Evolutionary conservation across 257 asterid species (phyloP).

Genomic region (Jacaranda mimosifolia): DNA sequence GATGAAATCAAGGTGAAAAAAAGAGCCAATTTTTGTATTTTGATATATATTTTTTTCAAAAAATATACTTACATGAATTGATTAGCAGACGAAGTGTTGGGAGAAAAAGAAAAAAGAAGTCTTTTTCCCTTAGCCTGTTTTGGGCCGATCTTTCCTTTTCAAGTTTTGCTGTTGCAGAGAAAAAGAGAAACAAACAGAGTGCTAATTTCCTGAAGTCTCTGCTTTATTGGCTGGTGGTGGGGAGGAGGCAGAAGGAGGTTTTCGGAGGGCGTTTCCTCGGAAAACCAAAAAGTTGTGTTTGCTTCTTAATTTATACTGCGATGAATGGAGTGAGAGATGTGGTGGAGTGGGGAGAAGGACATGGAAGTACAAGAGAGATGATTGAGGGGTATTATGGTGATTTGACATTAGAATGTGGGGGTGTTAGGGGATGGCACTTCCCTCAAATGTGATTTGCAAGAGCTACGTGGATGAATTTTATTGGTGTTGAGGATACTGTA

Average conservation of each 20-base stretch:
- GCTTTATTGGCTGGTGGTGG: conserved; percentile 31
- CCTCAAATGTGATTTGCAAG: neutral
- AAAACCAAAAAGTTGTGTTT: conserved; percentile 36
- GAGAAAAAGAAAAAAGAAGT: neutral
- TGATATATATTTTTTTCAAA: neutral
- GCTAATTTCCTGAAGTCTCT: neutral
- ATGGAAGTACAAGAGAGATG: conserved; percentile 3
- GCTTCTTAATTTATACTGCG: conserved; percentile 28
- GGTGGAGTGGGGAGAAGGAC: neutral
- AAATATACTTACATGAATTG: conserved; percentile 49
- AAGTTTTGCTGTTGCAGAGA: conserved; percentile 5
- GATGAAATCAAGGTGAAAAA: conserved; percentile 28
- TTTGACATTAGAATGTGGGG: neutral
- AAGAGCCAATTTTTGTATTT: neutral
- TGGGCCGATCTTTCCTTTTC: conserved; percentile 28
- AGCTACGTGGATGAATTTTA: conserved; percentile 5
- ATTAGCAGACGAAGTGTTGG: conserved; percentile 6
- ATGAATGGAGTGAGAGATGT: neutral
- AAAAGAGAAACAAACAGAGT: neutral
- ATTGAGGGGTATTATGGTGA: conserved; percentile 29
- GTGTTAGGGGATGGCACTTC: neutral
- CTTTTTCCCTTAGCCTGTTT: conserved; percentile 14
- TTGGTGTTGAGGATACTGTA: neutral
- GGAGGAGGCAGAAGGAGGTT: conserved; percentile 1
- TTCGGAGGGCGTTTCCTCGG: conserved; percentile 47